Percentiles rank a stretch among this genome's conserved stretches.
These are phyloP conservation scores for Moricandia moricandioides DNA, from an alignment of 345 rosid genomes.

Conservation along the genomic window DNA sequence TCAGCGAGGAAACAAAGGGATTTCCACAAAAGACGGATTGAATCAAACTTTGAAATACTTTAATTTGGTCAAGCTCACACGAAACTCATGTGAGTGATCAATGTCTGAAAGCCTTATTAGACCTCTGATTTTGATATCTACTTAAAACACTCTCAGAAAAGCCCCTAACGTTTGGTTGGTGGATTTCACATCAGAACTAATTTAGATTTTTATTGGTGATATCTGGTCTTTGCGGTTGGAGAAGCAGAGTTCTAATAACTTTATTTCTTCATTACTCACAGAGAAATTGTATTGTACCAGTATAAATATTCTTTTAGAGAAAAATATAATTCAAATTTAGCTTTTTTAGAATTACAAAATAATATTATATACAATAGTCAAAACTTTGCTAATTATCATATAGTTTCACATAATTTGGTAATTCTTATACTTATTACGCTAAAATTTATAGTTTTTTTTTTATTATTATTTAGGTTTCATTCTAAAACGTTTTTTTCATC, in stretches of 20 bases:
- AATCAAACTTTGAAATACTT: conserved; percentile 11
- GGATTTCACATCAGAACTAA: conserved; percentile 32
- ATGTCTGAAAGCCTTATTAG: conserved; percentile 12
- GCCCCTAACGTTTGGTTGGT: conserved; percentile 31
- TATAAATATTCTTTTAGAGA: not conserved
- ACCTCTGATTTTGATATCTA: conserved; percentile 32
- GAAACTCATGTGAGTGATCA: conserved; percentile 35
- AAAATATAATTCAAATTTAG: not conserved
- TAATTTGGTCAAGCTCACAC: conserved; percentile 37
- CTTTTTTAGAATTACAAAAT: not conserved
- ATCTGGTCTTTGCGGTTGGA: conserved; percentile 20
- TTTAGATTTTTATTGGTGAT: conserved; percentile 14
- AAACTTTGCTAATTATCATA: not conserved
- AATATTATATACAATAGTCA: not conserved
- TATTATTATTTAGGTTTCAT: not conserved
- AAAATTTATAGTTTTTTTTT: not conserved
- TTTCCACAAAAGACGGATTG: conserved; percentile 25
- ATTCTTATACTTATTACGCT: not conserved
- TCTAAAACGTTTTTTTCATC: not conserved
- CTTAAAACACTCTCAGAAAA: conserved; percentile 28
- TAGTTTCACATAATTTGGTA: not conserved
- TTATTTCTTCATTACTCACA: conserved; percentile 1
- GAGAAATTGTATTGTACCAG: not conserved
- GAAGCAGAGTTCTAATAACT: conserved; percentile 1
- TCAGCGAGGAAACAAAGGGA: conserved; percentile 12